Conservation (phyloP, 2,329 filamentous ascomycete species). For the Epichloe gansuensis region DNA sequence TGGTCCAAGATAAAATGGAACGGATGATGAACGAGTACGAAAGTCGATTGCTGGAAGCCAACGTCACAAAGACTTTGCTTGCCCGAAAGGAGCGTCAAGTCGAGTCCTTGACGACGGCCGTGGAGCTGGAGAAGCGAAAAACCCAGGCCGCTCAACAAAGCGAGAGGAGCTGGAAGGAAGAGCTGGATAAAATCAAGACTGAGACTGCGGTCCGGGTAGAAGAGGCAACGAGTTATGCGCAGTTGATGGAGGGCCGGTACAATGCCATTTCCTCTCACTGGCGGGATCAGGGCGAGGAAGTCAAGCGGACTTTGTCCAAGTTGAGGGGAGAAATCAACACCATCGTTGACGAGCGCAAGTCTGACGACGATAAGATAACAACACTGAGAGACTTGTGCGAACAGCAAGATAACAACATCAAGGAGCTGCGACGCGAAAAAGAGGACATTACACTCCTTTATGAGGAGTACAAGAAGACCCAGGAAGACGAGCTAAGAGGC, state of each 20-base stretch:
- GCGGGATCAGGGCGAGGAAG: conserved; percentile 52
- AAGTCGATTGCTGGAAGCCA: conserved; percentile 53
- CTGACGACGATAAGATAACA: conserved; percentile 50
- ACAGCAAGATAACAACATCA: conserved; percentile 58
- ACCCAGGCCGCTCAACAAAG: conserved; percentile 45
- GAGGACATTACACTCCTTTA: conserved; percentile 47
- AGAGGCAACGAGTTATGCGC: conserved; percentile 49
- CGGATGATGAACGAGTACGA: conserved; percentile 56
- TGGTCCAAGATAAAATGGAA: conserved; percentile 61
- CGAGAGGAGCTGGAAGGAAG: conserved; percentile 48
- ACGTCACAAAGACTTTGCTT: conserved; percentile 57
- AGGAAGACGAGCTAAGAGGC: conserved; percentile 45
- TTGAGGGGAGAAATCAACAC: conserved; percentile 40
- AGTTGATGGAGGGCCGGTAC: conserved; percentile 58
- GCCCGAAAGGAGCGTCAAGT: conserved; percentile 64
- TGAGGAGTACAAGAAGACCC: conserved; percentile 49
- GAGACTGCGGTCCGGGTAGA: conserved; percentile 52
- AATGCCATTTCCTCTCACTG: conserved; percentile 53
- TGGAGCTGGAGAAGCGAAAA: conserved; percentile 52
- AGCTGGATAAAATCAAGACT: conserved; percentile 48
- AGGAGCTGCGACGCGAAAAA: conserved; percentile 46
- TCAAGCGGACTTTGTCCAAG: conserved; percentile 36
- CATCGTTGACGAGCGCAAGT: conserved; percentile 40
- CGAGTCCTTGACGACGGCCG: conserved; percentile 49
- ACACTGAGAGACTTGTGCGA: conserved; percentile 57